These are phyloP conservation scores for Trichosporon inkin DNA, from an alignment of 1,284 basidiomycete species.

Conservation along the genomic window DNA sequence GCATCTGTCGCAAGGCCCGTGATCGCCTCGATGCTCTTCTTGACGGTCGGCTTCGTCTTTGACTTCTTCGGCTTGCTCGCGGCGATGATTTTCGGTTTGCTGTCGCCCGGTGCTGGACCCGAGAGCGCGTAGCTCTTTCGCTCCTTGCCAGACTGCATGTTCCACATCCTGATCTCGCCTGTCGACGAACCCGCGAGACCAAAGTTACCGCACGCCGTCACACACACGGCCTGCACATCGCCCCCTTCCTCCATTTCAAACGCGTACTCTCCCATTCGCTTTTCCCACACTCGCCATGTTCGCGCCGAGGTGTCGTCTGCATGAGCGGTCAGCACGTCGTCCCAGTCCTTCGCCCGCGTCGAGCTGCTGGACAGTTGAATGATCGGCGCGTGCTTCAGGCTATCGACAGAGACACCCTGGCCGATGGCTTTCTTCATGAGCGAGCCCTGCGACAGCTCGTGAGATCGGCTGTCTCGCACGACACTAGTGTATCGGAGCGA, in stretches of 20 bases:
- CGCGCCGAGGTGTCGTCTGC: slow-evolving; percentile 72
- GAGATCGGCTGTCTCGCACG: slow-evolving; percentile 86
- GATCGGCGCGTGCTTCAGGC: slow-evolving; percentile 75
- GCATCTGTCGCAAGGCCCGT: slow-evolving; percentile 83
- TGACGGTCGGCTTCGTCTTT: slow-evolving; percentile 49
- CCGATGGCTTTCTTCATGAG: slow-evolving; percentile 78
- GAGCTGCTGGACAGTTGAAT: slow-evolving; percentile 73
- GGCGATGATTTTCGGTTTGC: slow-evolving; percentile 49
- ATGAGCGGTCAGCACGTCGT: slow-evolving; percentile 89
- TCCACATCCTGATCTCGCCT: slow-evolving; percentile 81
- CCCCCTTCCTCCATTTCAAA: slow-evolving; percentile 53
- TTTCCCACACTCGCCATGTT: slow-evolving; percentile 81
- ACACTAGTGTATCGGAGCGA: slow-evolving; percentile 85
- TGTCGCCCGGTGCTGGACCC: slow-evolving; percentile 60
- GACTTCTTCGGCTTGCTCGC: slow-evolving; percentile 29
- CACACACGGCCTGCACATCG: slow-evolving; percentile 66
- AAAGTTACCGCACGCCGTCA: slow-evolving; percentile 95
- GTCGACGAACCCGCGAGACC: slow-evolving; percentile 76
- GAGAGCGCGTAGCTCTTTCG: slow-evolving; percentile 65
- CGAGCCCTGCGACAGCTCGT: slow-evolving; percentile 91
- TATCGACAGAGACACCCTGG: slow-evolving; percentile 71
- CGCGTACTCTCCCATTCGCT: slow-evolving; percentile 66
- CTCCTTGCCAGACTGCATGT: slow-evolving; percentile 89
- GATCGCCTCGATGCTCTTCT: slow-evolving; percentile 59
- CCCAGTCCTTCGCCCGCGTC: slow-evolving; percentile 90